Evolutionary conservation across 108 stramenopile species (phyloP).

Genomic region (Cyclotella baltica): DNA sequence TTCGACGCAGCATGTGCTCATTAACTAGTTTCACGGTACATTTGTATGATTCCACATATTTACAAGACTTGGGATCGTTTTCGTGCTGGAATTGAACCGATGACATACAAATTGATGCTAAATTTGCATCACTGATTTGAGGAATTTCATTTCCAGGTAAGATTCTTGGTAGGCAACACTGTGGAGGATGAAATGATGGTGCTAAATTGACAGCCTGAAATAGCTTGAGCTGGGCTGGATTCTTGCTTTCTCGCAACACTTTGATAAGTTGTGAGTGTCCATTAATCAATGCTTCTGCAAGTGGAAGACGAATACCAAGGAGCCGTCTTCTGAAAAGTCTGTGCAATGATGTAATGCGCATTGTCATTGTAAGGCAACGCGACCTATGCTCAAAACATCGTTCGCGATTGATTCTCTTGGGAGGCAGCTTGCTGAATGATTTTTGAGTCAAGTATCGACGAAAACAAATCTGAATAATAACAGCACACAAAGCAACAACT

Average conservation of each 20-base stretch:
- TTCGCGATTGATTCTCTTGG: constrained; percentile 16
- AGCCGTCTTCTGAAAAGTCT: constrained; percentile 30
- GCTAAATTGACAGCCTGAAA: constrained; percentile 41
- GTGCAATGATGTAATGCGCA: constrained; percentile 40
- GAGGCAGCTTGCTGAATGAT: constrained; percentile 1
- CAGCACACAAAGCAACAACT: constrained; percentile 33
- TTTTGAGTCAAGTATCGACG: constrained; percentile 22
- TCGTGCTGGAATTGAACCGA: constrained; percentile 11
- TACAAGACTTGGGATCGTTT: constrained; percentile 6
- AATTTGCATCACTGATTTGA: neutral
- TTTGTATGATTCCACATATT: neutral
- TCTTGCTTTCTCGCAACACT: constrained; percentile 11
- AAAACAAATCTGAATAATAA: constrained; percentile 44
- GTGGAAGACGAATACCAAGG: constrained; percentile 37
- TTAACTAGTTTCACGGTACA: neutral
- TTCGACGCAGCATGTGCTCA: constrained; percentile 1
- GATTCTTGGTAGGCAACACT: constrained; percentile 20
- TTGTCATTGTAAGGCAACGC: constrained; percentile 17
- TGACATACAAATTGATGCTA: constrained; percentile 12
- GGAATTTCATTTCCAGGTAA: neutral
- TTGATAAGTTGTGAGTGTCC: constrained; percentile 28
- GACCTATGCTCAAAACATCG: constrained; percentile 13
- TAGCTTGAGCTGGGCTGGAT: constrained; percentile 17
- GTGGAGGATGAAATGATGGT: constrained; percentile 25
- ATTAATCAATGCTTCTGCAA: constrained; percentile 54